Conservation (phyloP, 352 stramenopile genomes). For the Globisporangium cylindrosporum region DNA sequence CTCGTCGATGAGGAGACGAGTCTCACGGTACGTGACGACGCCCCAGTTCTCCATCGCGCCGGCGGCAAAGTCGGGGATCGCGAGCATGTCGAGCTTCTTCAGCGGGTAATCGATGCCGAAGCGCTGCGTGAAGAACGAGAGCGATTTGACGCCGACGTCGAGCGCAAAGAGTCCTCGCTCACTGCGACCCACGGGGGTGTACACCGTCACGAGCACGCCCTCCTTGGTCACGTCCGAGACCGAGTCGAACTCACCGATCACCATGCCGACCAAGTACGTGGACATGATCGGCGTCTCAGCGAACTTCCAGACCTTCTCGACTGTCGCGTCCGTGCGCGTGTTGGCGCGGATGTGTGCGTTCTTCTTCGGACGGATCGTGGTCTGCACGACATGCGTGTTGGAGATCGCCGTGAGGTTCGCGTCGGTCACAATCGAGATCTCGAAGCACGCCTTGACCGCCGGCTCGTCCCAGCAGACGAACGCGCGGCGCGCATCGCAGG, state of each 20-base stretch:
- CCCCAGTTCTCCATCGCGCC: constrained; percentile 97
- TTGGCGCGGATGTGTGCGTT: constrained; percentile 53
- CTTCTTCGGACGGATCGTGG: constrained; percentile 50
- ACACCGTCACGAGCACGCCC: constrained; percentile 93
- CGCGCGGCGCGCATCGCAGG: constrained; percentile 88
- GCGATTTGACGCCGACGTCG: constrained; percentile 49
- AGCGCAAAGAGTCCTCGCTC: constrained; percentile 92
- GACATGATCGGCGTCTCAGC: constrained; percentile 95
- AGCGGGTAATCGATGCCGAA: constrained; percentile 92
- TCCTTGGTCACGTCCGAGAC: constrained; percentile 88
- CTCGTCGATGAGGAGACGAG: constrained; percentile 85
- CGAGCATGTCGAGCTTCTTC: constrained; percentile 98
- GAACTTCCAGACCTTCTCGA: constrained; percentile 83
- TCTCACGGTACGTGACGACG: constrained; percentile 97
- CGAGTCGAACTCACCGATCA: constrained; percentile 96
- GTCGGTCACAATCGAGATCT: constrained; percentile 90
- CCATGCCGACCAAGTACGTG: constrained; percentile 94
- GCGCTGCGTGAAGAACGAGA: constrained; percentile 71
- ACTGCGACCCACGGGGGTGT: constrained; percentile 93
- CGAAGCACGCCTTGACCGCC: constrained; percentile 94
- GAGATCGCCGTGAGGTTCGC: constrained; percentile 89
- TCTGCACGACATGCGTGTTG: constrained; percentile 96
- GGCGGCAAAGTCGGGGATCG: constrained; percentile 95
- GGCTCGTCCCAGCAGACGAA: constrained; percentile 99
- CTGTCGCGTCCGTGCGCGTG: constrained; percentile 28